phyloP scores from a whole-genome alignment of 2,329 filamentous ascomycete genomes.

The Dactylellina haptotyla region DNA sequence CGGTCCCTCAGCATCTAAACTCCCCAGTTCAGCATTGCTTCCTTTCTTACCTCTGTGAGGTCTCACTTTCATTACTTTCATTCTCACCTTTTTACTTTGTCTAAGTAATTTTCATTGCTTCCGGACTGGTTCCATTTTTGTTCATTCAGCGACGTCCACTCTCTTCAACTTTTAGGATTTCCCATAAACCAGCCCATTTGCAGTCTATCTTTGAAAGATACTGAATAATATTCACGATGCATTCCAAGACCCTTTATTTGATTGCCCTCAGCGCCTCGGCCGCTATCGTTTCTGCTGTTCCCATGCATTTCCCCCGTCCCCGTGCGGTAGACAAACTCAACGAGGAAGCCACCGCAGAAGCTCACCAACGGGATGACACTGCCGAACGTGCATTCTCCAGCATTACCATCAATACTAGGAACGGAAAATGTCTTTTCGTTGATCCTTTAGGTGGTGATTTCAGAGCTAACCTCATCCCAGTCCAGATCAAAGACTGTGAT shows the following conservation, averaged over 20 bases:
- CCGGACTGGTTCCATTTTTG: constrained; percentile 50
- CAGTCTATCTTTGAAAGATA: constrained; percentile 22
- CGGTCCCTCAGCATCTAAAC: constrained; percentile 39
- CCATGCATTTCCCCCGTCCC: constrained; percentile 16
- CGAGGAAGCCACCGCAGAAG: constrained; percentile 66
- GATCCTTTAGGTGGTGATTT: constrained; percentile 68
- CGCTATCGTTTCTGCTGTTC: constrained; percentile 27
- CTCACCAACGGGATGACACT: constrained; percentile 65
- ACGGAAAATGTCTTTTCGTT: constrained; percentile 67
- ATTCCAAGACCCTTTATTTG: constrained; percentile 37
- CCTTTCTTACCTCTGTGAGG: constrained; percentile 45
- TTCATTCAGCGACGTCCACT: constrained; percentile 23
- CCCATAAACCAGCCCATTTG: background rate
- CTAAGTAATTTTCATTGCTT: constrained; percentile 27
- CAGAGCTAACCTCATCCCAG: constrained; percentile 67
- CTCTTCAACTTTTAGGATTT: background rate
- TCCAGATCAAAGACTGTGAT: constrained; percentile 64
- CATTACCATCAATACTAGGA: constrained; percentile 63
- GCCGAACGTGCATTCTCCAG: constrained; percentile 65
- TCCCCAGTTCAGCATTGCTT: constrained; percentile 25
- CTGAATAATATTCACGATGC: constrained; percentile 32
- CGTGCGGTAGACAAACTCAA: constrained; percentile 66
- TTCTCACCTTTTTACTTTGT: constrained; percentile 27
- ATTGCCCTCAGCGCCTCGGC: constrained; percentile 32
- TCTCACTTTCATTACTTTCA: constrained; percentile 42